Percentiles rank a stretch among this genome's conserved stretches.
Evolutionary conservation across 2,329 filamentous ascomycete genomes (phyloP).

Genomic region (Scytalidium sp.): DNA sequence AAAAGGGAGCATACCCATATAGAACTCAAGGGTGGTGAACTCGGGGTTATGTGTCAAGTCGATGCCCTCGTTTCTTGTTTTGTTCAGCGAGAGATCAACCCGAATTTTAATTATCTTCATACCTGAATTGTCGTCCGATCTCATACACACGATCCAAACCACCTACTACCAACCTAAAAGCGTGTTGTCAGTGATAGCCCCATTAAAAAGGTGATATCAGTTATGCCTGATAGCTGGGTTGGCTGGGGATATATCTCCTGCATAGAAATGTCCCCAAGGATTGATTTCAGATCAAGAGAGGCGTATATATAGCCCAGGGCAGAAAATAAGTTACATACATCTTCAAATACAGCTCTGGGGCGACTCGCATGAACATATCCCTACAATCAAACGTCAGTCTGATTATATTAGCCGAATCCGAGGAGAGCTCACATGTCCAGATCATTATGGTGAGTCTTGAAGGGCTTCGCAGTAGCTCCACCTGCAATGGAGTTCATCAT

Average conservation of each 20-base stretch:
- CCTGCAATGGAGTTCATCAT: constrained; percentile 97
- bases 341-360: constrained; percentile 96
- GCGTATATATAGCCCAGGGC: background rate
- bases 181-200: background rate
- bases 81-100: background rate
- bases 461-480: constrained; percentile 92
- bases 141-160: constrained; percentile 95
- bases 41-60: constrained; percentile 97
- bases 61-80: constrained; percentile 73
- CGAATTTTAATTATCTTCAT: background rate
- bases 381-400: background rate
- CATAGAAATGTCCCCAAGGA: background rate
- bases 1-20: constrained; percentile 59
- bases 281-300: background rate
- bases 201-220: background rate
- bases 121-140: constrained; percentile 82
- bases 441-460: constrained; percentile 95
- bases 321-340: constrained; percentile 49
- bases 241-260: background rate
- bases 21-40: constrained; percentile 97
- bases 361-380: constrained; percentile 90
- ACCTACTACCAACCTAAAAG: constrained; percentile 66
- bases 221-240: no score
- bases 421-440: constrained; percentile 63
- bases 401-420: background rate